A percentile compares a stretch with the other conserved stretches of the same genome.
phyloP scores from a whole-genome alignment of 805 yeast species.

The Ogataea nonfermentans region DNA sequence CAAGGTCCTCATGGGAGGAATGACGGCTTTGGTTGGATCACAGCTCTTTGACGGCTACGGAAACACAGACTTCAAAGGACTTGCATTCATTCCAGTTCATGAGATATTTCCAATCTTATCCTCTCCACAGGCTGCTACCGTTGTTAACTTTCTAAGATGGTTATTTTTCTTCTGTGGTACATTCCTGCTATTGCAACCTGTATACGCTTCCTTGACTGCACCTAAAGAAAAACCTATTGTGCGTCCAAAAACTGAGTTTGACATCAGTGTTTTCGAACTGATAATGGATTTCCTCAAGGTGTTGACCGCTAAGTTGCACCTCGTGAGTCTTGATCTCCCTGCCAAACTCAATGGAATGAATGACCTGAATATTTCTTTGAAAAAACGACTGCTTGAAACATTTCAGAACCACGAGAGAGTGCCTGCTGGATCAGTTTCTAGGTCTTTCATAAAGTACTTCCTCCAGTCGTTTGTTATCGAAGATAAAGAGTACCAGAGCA shows the following conservation, averaged over 20 bases:
- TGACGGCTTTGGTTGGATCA: slow-evolving; percentile 35
- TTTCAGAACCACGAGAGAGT: slow-evolving; percentile 9
- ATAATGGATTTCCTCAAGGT: slow-evolving; percentile 7
- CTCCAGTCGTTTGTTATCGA: slow-evolving; percentile 17
- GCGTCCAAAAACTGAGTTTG: not conserved
- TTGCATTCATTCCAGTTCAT: slow-evolving; percentile 26
- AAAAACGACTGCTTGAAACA: slow-evolving; percentile 18
- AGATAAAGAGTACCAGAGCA: slow-evolving; percentile 10
- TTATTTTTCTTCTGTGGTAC: slow-evolving; percentile 24
- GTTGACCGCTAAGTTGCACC: slow-evolving; percentile 14
- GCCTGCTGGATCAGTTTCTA: slow-evolving; percentile 13
- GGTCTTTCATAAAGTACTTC: slow-evolving; percentile 14
- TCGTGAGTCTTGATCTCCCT: slow-evolving; percentile 9
- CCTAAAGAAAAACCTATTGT: not conserved
- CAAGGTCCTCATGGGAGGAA: slow-evolving; percentile 34
- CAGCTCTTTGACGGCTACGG: slow-evolving; percentile 25
- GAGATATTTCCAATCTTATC: slow-evolving; percentile 26
- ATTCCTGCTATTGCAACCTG: slow-evolving; percentile 18
- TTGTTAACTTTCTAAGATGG: slow-evolving; percentile 14
- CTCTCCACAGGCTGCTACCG: slow-evolving; percentile 15
- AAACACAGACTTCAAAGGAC: slow-evolving; percentile 24
- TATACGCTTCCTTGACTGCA: not conserved
- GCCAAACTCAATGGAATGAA: slow-evolving; percentile 15
- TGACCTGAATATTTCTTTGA: slow-evolving; percentile 13
- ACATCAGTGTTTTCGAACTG: slow-evolving; percentile 8